Conservation (phyloP, 352 stramenopile species). For the Phytophthora lateralis region DNA sequence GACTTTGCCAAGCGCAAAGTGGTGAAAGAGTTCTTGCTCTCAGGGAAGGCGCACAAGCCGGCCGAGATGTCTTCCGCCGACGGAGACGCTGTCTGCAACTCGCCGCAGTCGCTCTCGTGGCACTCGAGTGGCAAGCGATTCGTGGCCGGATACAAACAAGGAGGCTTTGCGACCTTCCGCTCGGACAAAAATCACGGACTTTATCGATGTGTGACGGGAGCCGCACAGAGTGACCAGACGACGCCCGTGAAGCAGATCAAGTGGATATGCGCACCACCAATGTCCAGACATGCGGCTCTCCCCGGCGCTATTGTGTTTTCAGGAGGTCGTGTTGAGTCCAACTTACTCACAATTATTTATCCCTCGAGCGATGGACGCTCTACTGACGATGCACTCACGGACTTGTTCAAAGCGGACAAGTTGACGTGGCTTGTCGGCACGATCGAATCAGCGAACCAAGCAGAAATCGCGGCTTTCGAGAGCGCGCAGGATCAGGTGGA, state of each 20-base stretch:
- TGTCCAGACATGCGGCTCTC: conserved; percentile 51
- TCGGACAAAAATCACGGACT: conserved; percentile 59
- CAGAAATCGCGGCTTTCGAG: conserved; percentile 56
- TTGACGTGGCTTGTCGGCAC: conserved; percentile 56
- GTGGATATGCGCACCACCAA: conserved; percentile 71
- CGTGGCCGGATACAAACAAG: conserved; percentile 66
- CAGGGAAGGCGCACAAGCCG: conserved; percentile 30
- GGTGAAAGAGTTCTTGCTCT: conserved; percentile 43
- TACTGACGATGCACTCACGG: conserved; percentile 55
- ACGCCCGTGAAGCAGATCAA: conserved; percentile 52
- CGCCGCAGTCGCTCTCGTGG: conserved; percentile 68
- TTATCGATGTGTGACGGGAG: conserved; percentile 27
- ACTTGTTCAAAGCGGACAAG: conserved; percentile 63
- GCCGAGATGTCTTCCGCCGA: conserved; percentile 18
- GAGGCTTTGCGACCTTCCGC: conserved; percentile 64
- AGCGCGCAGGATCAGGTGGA: conserved; percentile 63
- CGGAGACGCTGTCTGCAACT: conserved; percentile 35
- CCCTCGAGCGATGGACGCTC: conserved; percentile 35
- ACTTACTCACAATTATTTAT: conserved; percentile 51
- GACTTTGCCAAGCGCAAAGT: conserved; percentile 74
- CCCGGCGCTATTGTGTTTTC: conserved; percentile 60
- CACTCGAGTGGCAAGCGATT: conserved; percentile 82
- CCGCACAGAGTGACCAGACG: background rate
- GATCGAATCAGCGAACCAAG: conserved; percentile 52
- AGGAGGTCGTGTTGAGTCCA: conserved; percentile 39